A percentile compares a stretch with the other conserved stretches of the same genome.
Evolutionary conservation across 805 yeast species (phyloP).

Genomic region (Starmerella apis): DNA sequence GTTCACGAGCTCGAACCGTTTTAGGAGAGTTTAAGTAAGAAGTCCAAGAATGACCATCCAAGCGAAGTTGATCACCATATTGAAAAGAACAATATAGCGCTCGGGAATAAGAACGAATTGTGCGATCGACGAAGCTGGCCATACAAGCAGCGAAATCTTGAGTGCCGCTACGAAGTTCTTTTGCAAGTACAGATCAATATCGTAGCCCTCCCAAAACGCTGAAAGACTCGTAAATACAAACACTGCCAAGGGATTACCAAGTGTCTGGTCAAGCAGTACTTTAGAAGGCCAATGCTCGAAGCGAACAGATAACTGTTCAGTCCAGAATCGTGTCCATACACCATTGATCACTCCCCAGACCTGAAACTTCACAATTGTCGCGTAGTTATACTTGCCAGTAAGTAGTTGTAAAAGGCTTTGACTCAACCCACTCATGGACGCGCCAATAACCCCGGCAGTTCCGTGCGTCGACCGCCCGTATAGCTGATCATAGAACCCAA

Average conservation of each 20-base stretch:
- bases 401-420: slow-evolving; percentile 30
- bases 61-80: slow-evolving; percentile 21
- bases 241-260: slow-evolving; percentile 31
- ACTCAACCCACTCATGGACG: slow-evolving; percentile 29
- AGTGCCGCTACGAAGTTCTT: slow-evolving; percentile 25
- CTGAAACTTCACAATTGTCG: slow-evolving; percentile 29
- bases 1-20: too few species aligned
- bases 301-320: slow-evolving; percentile 28
- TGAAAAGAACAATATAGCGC: slow-evolving; percentile 23
- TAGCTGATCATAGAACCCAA: slow-evolving; percentile 24
- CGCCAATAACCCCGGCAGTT: slow-evolving; percentile 29
- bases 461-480: slow-evolving; percentile 27
- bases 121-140: slow-evolving; percentile 26
- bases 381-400: slow-evolving; percentile 20
- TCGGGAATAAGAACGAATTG: slow-evolving; percentile 23
- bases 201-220: slow-evolving; percentile 33
- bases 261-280: slow-evolving; percentile 29
- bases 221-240: slow-evolving; percentile 29
- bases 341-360: slow-evolving; percentile 34
- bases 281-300: slow-evolving; percentile 23
- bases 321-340: slow-evolving; percentile 33
- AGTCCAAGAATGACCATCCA: slow-evolving; percentile 30
- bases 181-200: slow-evolving; percentile 28
- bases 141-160: slow-evolving; percentile 23
- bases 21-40: slow-evolving; percentile 12